phyloP scores from a whole-genome alignment of 768 basidiomycete species.

The Cystobasidium tubakii region DNA sequence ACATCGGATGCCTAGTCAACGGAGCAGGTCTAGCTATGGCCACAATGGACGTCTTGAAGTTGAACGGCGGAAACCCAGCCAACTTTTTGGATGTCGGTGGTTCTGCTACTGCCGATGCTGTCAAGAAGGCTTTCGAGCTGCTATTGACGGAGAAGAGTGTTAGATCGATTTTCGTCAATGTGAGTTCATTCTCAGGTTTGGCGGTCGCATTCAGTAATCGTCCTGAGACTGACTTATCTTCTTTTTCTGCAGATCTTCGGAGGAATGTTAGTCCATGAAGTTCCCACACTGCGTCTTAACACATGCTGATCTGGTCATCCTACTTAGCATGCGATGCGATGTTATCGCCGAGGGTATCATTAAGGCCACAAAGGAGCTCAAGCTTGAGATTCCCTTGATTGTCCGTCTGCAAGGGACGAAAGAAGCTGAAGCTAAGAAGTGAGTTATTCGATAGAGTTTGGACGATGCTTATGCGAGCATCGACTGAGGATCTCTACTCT shows the following conservation, averaged over 20 bases:
- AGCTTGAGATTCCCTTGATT: slow-evolving; percentile 75
- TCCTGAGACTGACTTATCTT: slow-evolving; percentile 1
- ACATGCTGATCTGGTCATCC: neutral
- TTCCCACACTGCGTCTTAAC: neutral
- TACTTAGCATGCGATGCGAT: slow-evolving; percentile 93
- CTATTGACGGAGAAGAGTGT: slow-evolving; percentile 82
- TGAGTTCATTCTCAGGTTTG: slow-evolving; percentile 46
- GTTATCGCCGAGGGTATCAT: slow-evolving; percentile 98
- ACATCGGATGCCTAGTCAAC: slow-evolving; percentile 93
- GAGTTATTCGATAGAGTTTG: slow-evolving; percentile 49
- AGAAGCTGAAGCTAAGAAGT: slow-evolving; percentile 91
- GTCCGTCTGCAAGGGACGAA: slow-evolving; percentile 96
- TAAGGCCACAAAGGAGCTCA: slow-evolving; percentile 87
- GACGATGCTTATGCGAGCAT: no score
- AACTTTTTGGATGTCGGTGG: slow-evolving; percentile 98
- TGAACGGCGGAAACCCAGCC: slow-evolving; percentile 93
- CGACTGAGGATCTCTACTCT: slow-evolving; percentile 21
- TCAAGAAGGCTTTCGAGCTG: slow-evolving; percentile 98
- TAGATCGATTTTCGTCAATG: slow-evolving; percentile 96
- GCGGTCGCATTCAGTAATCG: neutral
- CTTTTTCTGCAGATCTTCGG: slow-evolving; percentile 62
- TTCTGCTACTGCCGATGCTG: slow-evolving; percentile 97
- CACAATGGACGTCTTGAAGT: slow-evolving; percentile 96
- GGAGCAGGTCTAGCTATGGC: slow-evolving; percentile 99
- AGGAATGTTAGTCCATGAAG: slow-evolving; percentile 55